phyloP scores from a whole-genome alignment of 2,329 filamentous ascomycete species.

The Cryphonectria radicalis region DNA sequence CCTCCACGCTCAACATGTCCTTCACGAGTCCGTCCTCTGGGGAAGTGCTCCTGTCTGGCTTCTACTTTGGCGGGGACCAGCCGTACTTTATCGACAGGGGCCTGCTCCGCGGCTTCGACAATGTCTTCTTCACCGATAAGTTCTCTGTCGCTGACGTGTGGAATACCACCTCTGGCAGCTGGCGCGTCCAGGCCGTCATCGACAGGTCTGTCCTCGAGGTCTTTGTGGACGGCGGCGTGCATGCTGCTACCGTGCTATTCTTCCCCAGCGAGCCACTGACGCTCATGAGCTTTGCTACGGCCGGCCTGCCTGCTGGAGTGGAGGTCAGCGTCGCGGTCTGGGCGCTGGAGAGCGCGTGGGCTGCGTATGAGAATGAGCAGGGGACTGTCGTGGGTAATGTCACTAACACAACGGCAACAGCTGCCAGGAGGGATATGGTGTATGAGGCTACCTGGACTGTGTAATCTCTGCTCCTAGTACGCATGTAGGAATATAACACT shows the following conservation, averaged over 20 bases:
- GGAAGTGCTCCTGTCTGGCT: conserved; percentile 55
- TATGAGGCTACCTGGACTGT: conserved; percentile 28
- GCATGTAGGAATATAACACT: background rate
- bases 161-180: conserved; percentile 30
- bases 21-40: conserved; percentile 49
- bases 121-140: conserved; percentile 58
- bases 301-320: conserved; percentile 41
- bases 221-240: conserved; percentile 56
- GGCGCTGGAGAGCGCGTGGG: conserved; percentile 45
- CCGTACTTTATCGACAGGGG: conserved; percentile 57
- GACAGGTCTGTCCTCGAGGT: conserved; percentile 60
- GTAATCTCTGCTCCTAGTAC: background rate
- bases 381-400: conserved; percentile 36
- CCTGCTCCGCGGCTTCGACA: conserved; percentile 43
- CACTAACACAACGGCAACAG: conserved; percentile 20
- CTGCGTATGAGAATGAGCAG: conserved; percentile 33
- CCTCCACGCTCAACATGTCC: conserved; percentile 36
- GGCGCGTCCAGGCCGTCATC: conserved; percentile 51
- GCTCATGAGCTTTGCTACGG: conserved; percentile 40
- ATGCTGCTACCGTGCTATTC: conserved; percentile 54
- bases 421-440: conserved; percentile 30
- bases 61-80: conserved; percentile 52
- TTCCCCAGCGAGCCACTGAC: conserved; percentile 51
- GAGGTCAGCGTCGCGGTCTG: conserved; percentile 43
- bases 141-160: conserved; percentile 43